phyloP scores from a whole-genome alignment of 225 moss, liverwort and hornwort species.

The Bryum argenteum region DNA sequence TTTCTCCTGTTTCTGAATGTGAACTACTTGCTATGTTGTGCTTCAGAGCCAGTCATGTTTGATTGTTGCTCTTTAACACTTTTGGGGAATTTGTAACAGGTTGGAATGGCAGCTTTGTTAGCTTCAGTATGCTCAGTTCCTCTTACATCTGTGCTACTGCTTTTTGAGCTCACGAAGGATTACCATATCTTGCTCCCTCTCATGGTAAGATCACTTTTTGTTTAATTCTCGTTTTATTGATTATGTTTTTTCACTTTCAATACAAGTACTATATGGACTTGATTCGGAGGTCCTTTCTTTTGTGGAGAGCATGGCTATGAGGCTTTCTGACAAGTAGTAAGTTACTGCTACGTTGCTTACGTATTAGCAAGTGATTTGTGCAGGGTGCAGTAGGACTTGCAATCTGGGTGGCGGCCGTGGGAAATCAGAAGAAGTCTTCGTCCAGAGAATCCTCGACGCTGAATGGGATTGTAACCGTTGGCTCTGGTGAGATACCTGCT shows the following conservation, averaged over 20 bases:
- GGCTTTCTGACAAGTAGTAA: not conserved
- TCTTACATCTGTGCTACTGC: constrained; percentile 90
- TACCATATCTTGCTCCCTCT: constrained; percentile 97
- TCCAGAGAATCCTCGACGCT: constrained; percentile 41
- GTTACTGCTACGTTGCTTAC: constrained; percentile 12
- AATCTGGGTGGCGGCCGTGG: constrained; percentile 97
- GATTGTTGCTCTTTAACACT: constrained; percentile 5
- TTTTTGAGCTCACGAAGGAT: constrained; percentile 98
- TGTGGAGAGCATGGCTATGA: constrained; percentile 9
- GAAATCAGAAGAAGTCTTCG: constrained; percentile 64
- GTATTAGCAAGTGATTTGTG: constrained; percentile 20
- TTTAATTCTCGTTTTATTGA: not conserved
- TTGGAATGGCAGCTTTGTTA: constrained; percentile 97
- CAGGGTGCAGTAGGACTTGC: constrained; percentile 99
- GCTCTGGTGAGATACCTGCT: constrained; percentile 38
- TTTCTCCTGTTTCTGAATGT: constrained; percentile 6
- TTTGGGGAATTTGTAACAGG: constrained; percentile 56
- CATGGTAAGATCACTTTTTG: constrained; percentile 62
- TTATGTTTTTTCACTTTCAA: not conserved
- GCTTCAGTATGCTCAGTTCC: constrained; percentile 99
- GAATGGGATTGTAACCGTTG: constrained; percentile 36
- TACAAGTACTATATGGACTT: not conserved
- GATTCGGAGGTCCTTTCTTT: not conserved
- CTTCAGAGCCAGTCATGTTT: not conserved
- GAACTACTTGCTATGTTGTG: not conserved